phyloP scores from a whole-genome alignment of 495 filamentous ascomycete genomes.

The Penicillium roqueforti region DNA sequence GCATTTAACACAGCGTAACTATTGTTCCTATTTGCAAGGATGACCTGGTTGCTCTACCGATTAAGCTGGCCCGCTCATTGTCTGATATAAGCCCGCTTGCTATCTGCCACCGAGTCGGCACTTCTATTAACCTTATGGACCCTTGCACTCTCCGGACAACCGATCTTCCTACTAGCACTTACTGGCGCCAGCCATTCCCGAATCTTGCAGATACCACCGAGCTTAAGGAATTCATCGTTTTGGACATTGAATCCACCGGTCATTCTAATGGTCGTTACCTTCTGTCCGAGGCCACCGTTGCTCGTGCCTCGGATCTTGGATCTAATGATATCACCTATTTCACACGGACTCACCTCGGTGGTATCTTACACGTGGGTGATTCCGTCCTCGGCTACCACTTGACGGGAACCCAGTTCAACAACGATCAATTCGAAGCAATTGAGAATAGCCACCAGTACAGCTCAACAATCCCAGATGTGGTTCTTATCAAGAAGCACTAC shows the following conservation, averaged over 20 bases:
- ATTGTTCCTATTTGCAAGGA: conserved; percentile 98
- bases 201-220: conserved; percentile 80
- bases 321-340: conserved; percentile 82
- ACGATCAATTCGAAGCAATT: conserved; percentile 71
- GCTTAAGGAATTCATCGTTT: conserved; percentile 85
- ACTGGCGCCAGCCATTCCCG: conserved; percentile 84
- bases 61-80: conserved; percentile 76
- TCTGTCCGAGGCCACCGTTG: conserved; percentile 81
- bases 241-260: conserved; percentile 86
- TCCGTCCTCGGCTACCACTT: conserved; percentile 88
- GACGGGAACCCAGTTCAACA: conserved; percentile 87
- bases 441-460: conserved; percentile 65
- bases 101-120: conserved; percentile 86
- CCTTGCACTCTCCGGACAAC: conserved; percentile 85
- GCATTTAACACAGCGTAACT: too few relatives aligned
- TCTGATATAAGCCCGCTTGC: conserved; percentile 82
- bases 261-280: conserved; percentile 72
- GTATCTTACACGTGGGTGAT: conserved; percentile 83
- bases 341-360: conserved; percentile 83
- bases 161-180: conserved; percentile 72
- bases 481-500: conserved; percentile 96
- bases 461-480: conserved; percentile 80
- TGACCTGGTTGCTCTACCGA: conserved; percentile 86
- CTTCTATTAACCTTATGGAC: conserved; percentile 83
- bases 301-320: conserved; percentile 84